phyloP scores from a whole-genome alignment of 768 basidiomycete species.

The Termitomyces heimii region DNA sequence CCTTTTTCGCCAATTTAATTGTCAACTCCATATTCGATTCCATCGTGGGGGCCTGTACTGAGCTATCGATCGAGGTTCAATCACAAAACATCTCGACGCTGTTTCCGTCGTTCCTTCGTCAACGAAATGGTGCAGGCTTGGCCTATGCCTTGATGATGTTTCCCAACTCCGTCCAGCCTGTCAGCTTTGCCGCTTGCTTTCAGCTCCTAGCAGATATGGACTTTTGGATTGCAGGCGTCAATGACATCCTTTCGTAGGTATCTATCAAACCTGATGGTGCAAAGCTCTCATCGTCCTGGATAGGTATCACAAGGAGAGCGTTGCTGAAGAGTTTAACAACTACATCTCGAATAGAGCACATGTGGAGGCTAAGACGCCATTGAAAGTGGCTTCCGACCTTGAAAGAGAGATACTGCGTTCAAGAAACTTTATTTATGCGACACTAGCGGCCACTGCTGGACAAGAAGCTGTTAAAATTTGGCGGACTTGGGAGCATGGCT shows the following conservation, averaged over 20 bases:
- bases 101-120: constrained; percentile 17
- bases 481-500: constrained; percentile 7
- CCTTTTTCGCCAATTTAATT: constrained; percentile 8
- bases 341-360: constrained; percentile 11
- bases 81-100: background rate
- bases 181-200: constrained; percentile 7
- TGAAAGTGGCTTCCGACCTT: constrained; percentile 8
- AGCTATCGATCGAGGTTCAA: constrained; percentile 4
- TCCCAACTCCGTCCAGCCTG: constrained; percentile 4
- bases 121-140: constrained; percentile 8
- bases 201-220: constrained; percentile 14
- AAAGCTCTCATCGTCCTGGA: background rate
- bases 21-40: constrained; percentile 14
- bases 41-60: constrained; percentile 11
- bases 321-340: constrained; percentile 11
- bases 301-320: constrained; percentile 16
- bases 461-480: background rate
- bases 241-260: constrained; percentile 17
- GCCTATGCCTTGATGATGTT: constrained; percentile 11
- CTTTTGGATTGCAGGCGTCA: constrained; percentile 6
- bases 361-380: background rate
- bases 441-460: background rate
- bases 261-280: background rate
- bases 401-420: constrained; percentile 4
- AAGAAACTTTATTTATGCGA: background rate